These are phyloP conservation scores for Tetracentron sinense DNA, from an alignment of 164 flowering plant genomes.

Conservation along the genomic window DNA sequence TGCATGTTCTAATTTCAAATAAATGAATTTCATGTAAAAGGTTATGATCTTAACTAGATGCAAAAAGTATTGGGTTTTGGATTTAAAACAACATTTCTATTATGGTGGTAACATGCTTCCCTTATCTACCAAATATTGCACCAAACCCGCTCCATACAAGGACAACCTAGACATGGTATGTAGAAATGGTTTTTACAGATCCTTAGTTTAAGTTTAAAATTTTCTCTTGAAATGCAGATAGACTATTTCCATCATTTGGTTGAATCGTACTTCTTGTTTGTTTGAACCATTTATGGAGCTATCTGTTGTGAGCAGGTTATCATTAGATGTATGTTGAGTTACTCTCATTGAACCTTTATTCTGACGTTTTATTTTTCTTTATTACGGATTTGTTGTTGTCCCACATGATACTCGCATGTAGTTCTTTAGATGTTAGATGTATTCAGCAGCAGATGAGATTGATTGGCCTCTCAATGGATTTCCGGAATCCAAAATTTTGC, in stretches of 20 bases:
- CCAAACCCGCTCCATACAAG: neutral
- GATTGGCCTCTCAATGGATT: neutral
- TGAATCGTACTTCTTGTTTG: no score
- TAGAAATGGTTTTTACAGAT: neutral
- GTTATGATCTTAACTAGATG: no score
- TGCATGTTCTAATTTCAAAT: neutral
- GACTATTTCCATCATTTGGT: neutral
- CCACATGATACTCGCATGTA: neutral
- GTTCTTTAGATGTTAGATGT: neutral
- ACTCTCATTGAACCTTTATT: neutral
- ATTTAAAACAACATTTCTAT: no score
- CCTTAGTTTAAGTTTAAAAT: neutral
- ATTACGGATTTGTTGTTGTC: neutral
- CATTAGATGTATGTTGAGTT: no score
- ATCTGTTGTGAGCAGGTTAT: neutral
- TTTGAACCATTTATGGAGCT: neutral
- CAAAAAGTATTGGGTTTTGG: no score
- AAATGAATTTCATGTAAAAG: neutral
- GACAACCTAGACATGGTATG: neutral
- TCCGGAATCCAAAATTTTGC: no score
- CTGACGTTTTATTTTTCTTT: neutral
- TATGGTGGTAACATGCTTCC: neutral
- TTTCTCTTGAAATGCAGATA: neutral
- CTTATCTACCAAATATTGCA: neutral
- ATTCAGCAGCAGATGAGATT: neutral